phyloP scores from a whole-genome alignment of 169 alveolate genomes.

The Plasmodium ovale region DNA sequence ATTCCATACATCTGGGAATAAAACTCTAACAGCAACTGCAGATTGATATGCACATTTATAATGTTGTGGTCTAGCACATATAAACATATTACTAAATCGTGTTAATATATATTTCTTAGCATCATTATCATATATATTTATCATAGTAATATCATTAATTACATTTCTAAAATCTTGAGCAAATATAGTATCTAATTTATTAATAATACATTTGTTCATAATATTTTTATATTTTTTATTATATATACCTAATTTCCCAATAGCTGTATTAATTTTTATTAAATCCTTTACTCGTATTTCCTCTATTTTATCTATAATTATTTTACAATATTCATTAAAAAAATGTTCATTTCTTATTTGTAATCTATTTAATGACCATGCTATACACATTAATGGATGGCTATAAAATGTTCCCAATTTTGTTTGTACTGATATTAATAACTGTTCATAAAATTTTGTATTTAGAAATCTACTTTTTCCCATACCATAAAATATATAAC shows the following conservation, averaged over 20 bases:
- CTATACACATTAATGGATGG: conserved; percentile 88
- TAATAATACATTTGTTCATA: conserved; percentile 79
- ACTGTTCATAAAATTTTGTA: conserved; percentile 77
- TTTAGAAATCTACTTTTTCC: conserved; percentile 86
- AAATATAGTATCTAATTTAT: conserved; percentile 78
- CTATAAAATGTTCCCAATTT: conserved; percentile 78
- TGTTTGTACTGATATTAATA: conserved; percentile 78
- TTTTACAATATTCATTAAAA: conserved; percentile 58
- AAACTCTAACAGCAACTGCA: conserved; percentile 87
- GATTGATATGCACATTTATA: conserved; percentile 83
- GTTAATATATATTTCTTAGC: conserved; percentile 81
- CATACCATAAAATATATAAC: conserved; percentile 88
- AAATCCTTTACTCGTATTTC: conserved; percentile 82
- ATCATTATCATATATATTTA: conserved; percentile 83
- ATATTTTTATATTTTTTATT: conserved; percentile 76
- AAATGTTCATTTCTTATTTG: conserved; percentile 68
- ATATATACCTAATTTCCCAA: conserved; percentile 76
- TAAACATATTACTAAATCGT: conserved; percentile 84
- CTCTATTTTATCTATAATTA: conserved; percentile 77
- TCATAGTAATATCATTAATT: conserved; percentile 82
- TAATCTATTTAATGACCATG: conserved; percentile 87
- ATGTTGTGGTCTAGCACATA: conserved; percentile 88
- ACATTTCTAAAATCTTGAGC: conserved; percentile 88
- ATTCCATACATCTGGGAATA: conserved; percentile 84
- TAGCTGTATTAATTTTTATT: conserved; percentile 81